phyloP scores from a whole-genome alignment of 768 basidiomycete species.

The Omphalotus guepiniiformis region DNA sequence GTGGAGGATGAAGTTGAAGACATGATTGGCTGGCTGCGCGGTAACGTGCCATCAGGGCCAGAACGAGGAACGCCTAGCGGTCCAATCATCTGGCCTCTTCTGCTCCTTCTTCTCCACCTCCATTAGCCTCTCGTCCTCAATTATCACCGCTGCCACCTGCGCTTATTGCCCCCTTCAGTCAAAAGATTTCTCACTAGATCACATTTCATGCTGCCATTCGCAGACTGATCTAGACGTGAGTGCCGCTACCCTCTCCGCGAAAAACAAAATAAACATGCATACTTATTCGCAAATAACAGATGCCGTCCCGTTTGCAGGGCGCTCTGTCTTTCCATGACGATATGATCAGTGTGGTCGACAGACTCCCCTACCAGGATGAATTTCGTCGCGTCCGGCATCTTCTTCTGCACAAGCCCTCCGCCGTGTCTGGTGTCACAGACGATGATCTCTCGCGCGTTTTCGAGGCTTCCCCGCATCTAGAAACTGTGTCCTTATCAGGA shows the following conservation, averaged over 20 bases:
- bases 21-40: constrained; percentile 23
- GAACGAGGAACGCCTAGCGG: not conserved
- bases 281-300: constrained; percentile 3
- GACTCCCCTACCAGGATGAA: constrained; percentile 57
- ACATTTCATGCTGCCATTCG: not conserved
- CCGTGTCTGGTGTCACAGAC: constrained; percentile 43
- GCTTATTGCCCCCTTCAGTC: constrained; percentile 3
- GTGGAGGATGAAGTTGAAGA: constrained; percentile 48
- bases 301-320: constrained; percentile 8
- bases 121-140: not conserved
- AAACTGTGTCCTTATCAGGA: constrained; percentile 67
- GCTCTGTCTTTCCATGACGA: constrained; percentile 42
- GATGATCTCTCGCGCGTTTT: constrained; percentile 57
- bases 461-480: constrained; percentile 56
- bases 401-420: constrained; percentile 39
- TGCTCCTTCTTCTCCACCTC: not conserved
- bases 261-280: too few species aligned
- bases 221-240: constrained; percentile 1
- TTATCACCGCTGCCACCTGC: constrained; percentile 1
- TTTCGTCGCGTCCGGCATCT: constrained; percentile 58
- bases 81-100: not conserved
- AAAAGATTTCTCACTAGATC: not conserved
- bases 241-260: too few species aligned
- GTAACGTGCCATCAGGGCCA: constrained; percentile 2
- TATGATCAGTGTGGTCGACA: constrained; percentile 50